These are phyloP conservation scores for Neurospora sp. DNA, from an alignment of 495 filamentous ascomycete genomes.

Conservation along the genomic window DNA sequence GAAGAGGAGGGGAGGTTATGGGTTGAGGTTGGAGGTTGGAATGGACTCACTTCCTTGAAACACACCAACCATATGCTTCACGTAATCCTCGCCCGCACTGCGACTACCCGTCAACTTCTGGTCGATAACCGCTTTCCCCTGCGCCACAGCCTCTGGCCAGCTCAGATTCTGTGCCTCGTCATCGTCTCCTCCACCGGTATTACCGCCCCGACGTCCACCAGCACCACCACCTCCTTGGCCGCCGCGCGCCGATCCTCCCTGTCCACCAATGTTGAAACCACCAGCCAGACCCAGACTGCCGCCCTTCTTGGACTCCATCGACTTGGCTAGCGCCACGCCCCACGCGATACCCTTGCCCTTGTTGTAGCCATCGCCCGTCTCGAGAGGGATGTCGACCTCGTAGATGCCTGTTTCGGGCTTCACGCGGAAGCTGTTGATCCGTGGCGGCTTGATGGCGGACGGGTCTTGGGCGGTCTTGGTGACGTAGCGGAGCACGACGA, in stretches of 20 bases:
- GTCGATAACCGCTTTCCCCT: slow-evolving; percentile 32
- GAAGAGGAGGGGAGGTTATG: not conserved
- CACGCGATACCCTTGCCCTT: slow-evolving; percentile 35
- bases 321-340: slow-evolving; percentile 32
- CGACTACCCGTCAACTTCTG: slow-evolving; percentile 34
- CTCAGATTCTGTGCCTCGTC: slow-evolving; percentile 22
- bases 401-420: slow-evolving; percentile 36
- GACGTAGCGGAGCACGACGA: slow-evolving; percentile 35
- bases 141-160: slow-evolving; percentile 36
- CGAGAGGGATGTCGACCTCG: slow-evolving; percentile 38
- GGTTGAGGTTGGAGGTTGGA: not conserved
- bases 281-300: slow-evolving; percentile 37
- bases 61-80: slow-evolving; percentile 38
- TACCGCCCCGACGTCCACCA: slow-evolving; percentile 6
- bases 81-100: slow-evolving; percentile 25
- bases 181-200: slow-evolving; percentile 3
- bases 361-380: slow-evolving; percentile 33
- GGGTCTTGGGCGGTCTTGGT: slow-evolving; percentile 27
- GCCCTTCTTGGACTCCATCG: slow-evolving; percentile 34
- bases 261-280: slow-evolving; percentile 34
- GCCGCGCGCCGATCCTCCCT: not conserved
- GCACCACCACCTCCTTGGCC: not conserved
- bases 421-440: slow-evolving; percentile 29
- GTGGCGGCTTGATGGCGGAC: slow-evolving; percentile 16
- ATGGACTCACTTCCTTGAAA: slow-evolving; percentile 35